A percentile compares a stretch with the other conserved stretches of the same genome.
These are phyloP conservation scores for Bruguiera gymnorhiza DNA, from an alignment of 345 rosid genomes.

Conservation along the genomic window DNA sequence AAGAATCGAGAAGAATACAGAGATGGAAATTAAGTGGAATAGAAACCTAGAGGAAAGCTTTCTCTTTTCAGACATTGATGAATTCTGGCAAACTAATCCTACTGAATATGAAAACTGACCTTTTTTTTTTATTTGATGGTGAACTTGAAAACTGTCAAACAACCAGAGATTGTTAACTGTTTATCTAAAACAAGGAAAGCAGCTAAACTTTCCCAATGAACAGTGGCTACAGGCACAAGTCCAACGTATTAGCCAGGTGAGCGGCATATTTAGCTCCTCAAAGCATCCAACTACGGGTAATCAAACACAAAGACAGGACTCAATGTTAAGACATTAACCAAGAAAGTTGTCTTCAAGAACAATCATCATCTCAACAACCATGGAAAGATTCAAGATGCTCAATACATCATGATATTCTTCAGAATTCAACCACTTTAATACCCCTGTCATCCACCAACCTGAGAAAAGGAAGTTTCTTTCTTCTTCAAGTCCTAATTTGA, in stretches of 20 bases:
- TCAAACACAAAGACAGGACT: neutral
- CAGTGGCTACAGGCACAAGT: neutral
- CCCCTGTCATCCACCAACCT: conserved; percentile 1
- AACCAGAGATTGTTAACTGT: neutral
- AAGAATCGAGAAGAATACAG: conserved; percentile 26
- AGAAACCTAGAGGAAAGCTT: conserved; percentile 46
- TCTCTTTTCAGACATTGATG: conserved; percentile 34
- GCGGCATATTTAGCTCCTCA: neutral
- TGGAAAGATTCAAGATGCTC: conserved; percentile 5
- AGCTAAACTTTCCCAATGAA: neutral
- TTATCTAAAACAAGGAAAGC: neutral
- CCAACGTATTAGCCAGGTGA: neutral
- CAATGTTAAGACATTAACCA: neutral
- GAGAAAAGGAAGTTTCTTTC: neutral
- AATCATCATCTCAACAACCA: neutral
- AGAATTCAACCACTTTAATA: neutral
- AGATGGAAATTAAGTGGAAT: conserved; percentile 29
- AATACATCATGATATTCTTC: neutral
- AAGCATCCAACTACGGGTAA: neutral
- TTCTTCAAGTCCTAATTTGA: neutral
- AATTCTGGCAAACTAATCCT: neutral
- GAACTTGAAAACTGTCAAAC: neutral
- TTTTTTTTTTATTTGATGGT: no score
- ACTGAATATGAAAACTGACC: neutral
- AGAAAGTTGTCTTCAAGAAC: neutral